These are phyloP conservation scores for Eucalyptus albens DNA, from an alignment of 345 rosid genomes.

Conservation along the genomic window DNA sequence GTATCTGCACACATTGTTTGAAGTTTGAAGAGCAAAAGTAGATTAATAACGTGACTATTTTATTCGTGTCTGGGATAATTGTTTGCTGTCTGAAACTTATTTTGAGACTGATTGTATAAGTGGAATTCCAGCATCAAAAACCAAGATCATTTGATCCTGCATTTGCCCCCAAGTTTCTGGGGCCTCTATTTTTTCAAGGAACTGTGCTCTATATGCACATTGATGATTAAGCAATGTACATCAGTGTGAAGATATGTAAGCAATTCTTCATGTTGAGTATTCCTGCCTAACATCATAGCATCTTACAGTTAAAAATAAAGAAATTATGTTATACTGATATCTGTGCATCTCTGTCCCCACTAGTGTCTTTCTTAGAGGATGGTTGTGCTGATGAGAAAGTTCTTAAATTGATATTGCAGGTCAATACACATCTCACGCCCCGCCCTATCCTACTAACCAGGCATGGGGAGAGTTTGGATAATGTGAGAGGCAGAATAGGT, in stretches of 20 bases:
- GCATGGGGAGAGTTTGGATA: conserved; percentile 97
- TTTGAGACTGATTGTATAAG: background rate
- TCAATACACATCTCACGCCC: conserved; percentile 96
- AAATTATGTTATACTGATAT: background rate
- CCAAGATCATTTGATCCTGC: background rate
- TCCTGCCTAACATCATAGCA: background rate
- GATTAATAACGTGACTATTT: background rate
- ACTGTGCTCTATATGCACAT: background rate
- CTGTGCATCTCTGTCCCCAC: background rate
- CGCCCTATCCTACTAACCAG: conserved; percentile 97
- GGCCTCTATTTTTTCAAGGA: background rate
- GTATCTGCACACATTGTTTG: background rate
- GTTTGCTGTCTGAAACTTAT: background rate
- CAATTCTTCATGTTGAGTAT: background rate
- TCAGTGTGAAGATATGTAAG: background rate
- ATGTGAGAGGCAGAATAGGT: conserved; percentile 96
- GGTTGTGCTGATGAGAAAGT: background rate
- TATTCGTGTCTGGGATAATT: background rate
- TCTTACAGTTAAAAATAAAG: background rate
- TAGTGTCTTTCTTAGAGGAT: background rate
- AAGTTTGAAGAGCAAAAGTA: background rate
- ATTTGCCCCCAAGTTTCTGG: background rate
- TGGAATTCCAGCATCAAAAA: background rate
- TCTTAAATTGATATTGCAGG: conserved; percentile 29
- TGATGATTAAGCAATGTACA: background rate